Base-by-base conservation (phyloP, 2,329 filamentous ascomycete genomes). In the Corniculantispora saksenae region DNA sequence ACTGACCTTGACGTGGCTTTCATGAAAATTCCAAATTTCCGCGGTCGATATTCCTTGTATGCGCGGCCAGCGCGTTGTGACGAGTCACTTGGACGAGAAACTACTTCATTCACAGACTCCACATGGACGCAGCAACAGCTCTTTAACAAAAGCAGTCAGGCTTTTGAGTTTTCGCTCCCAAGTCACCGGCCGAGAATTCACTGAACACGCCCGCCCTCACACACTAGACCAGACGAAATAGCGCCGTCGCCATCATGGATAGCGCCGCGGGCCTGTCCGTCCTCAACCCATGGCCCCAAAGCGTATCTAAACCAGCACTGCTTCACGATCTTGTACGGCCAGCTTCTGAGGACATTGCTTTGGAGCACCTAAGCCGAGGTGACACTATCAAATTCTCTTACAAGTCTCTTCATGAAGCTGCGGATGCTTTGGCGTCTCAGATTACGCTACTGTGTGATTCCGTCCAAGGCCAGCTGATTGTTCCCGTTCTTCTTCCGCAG, bases 401-500 rank as follows among this genome's bases (percentile, higher is more conserved):
- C 72, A 64, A 73, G 12, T 77, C 88, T 50, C 79, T 95, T 25
- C 88, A 94, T 72, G 69, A 73, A 32, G 78, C 82, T 35, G 86
- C 90, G 12, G 78, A 86, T 58, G 70, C 69, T 3, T 77, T 93
- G 43, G 88, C 90, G 19, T 70, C 75, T 15, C 80, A 79, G 25
- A 84, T 90, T 66, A 64, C 71, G 25, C 61, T 47, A 40, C 65
- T 65, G 7, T 60, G 56, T 21, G 64, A 51, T 51, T 61, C 29
- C 50, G 15, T 35, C 15, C 27, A 68, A 65, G 43, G 60, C 27
- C 79, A 81, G 56, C 75, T 83, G 19, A 77, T 97, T 43, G 83
- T 97, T 45, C 93, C 94, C 0, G 79, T 97, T 2, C 83, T 97
- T 23, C 77, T 96, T 19, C 89, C 90, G 2, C 94, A 97, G 77